These are phyloP conservation scores for Euphorbia pulcherrima DNA, from an alignment of 345 rosid species.

Conservation along the genomic window DNA sequence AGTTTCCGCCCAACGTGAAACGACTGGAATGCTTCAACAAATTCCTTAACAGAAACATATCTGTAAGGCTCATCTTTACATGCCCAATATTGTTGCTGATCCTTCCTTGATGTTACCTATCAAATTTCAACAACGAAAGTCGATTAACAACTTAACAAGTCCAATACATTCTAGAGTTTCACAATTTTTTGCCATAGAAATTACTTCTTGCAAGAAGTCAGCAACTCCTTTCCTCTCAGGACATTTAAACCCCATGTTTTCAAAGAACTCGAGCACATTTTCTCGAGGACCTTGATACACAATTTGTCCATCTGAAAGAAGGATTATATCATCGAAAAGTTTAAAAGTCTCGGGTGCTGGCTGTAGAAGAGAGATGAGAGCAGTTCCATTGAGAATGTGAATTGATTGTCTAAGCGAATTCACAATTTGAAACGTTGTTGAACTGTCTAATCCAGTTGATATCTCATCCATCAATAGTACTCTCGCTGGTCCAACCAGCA, in stretches of 20 bases:
- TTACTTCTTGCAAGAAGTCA: conserved; percentile 71
- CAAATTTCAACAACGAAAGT: not conserved
- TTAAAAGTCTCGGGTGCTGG: conserved; percentile 73
- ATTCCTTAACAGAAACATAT: conserved; percentile 47
- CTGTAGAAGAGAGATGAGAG: conserved; percentile 68
- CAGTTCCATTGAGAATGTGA: conserved; percentile 59
- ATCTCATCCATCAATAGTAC: conserved; percentile 79
- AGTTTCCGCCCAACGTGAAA: conserved; percentile 48
- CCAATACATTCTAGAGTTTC: not conserved
- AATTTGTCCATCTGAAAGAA: conserved; percentile 68
- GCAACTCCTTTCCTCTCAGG: conserved; percentile 73
- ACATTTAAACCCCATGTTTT: conserved; percentile 54
- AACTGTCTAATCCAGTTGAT: conserved; percentile 69
- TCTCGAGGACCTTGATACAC: conserved; percentile 70
- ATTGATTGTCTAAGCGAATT: conserved; percentile 53
- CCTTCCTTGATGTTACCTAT: conserved; percentile 55
- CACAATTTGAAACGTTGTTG: conserved; percentile 67
- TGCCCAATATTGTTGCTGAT: conserved; percentile 74
- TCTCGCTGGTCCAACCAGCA: conserved; percentile 64
- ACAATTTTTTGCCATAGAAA: not conserved
- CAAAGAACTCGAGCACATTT: conserved; percentile 56
- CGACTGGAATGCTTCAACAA: conserved; percentile 59
- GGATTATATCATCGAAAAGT: conserved; percentile 64
- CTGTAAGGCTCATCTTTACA: conserved; percentile 49
- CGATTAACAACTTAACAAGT: not conserved